Percentiles rank a stretch among this genome's conserved stretches.
phyloP scores from a whole-genome alignment of 768 basidiomycete genomes.

The Leccinum rimulosum region DNA sequence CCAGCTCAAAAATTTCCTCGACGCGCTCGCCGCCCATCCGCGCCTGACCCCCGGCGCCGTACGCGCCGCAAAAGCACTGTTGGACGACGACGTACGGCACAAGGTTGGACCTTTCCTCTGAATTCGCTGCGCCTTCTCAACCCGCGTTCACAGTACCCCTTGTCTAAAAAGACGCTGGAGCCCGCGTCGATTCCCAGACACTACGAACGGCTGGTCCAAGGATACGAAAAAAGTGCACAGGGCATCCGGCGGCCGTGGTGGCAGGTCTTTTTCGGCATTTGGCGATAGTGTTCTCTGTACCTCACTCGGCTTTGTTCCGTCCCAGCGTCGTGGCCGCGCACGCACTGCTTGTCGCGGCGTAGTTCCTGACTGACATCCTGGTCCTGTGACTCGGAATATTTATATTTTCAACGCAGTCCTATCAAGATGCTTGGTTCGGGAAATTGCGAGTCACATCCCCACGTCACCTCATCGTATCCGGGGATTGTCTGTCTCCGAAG shows the following conservation, averaged over 20 bases:
- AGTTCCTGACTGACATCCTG: neutral
- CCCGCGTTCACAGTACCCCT: conserved; percentile 50
- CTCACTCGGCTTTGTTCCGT: neutral
- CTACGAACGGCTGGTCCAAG: conserved; percentile 72
- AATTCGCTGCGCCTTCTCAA: conserved; percentile 3
- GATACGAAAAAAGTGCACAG: conserved; percentile 68
- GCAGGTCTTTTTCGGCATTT: conserved; percentile 78
- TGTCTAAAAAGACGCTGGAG: conserved; percentile 59
- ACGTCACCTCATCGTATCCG: neutral
- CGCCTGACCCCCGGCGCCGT: conserved; percentile 62
- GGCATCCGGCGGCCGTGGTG: conserved; percentile 82
- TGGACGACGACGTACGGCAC: conserved; percentile 53
- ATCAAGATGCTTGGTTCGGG: neutral
- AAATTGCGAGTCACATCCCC: neutral
- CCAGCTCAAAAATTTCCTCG: conserved; percentile 65
- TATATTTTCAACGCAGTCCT: neutral
- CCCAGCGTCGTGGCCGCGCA: neutral
- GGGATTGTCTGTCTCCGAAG: neutral
- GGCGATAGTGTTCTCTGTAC: conserved; percentile 36
- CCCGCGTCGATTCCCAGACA: conserved; percentile 73
- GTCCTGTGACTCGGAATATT: neutral
- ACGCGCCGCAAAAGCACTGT: conserved; percentile 52
- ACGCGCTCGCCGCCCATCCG: conserved; percentile 66
- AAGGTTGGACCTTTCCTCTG: conserved; percentile 39
- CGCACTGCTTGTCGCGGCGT: neutral